Evolutionary conservation across 805 yeast genomes (phyloP).

Genomic region (Hermanozyma aechmeae): DNA sequence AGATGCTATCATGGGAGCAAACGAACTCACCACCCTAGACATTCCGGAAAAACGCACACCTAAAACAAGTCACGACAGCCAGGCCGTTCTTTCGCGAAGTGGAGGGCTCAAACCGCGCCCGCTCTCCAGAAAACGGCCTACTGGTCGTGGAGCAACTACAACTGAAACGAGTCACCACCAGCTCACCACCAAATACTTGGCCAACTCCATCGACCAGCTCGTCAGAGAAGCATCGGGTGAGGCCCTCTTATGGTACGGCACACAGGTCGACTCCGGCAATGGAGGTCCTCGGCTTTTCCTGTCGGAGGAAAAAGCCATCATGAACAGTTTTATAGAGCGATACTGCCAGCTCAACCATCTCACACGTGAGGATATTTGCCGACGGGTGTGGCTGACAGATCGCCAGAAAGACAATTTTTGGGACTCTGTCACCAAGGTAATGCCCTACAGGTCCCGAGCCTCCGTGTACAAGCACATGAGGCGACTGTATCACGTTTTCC

Average conservation of each 20-base stretch:
- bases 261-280: conserved; percentile 7
- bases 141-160: too few relatives aligned
- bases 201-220: too few relatives aligned
- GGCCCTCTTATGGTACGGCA: too few relatives aligned
- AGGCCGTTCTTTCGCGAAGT: too few relatives aligned
- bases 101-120: too few relatives aligned
- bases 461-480: conserved; percentile 89
- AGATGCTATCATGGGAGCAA: conserved; percentile 62
- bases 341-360: conserved; percentile 58
- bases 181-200: too few relatives aligned
- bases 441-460: conserved; percentile 82
- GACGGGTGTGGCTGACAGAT: conserved; percentile 80
- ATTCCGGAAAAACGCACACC: too few relatives aligned
- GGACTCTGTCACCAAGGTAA: conserved; percentile 70
- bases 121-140: too few relatives aligned
- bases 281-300: conserved; percentile 41
- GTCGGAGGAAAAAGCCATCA: conserved; percentile 55
- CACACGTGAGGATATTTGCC: conserved; percentile 62
- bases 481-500: conserved; percentile 79
- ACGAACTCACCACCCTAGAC: too few relatives aligned
- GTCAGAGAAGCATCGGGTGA: too few relatives aligned
- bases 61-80: too few relatives aligned
- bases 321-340: conserved; percentile 63
- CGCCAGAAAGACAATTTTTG: conserved; percentile 84
- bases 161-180: too few relatives aligned